These are phyloP conservation scores for Lactifluus hygrophoroides DNA, from an alignment of 768 basidiomycete species.

Conservation along the genomic window DNA sequence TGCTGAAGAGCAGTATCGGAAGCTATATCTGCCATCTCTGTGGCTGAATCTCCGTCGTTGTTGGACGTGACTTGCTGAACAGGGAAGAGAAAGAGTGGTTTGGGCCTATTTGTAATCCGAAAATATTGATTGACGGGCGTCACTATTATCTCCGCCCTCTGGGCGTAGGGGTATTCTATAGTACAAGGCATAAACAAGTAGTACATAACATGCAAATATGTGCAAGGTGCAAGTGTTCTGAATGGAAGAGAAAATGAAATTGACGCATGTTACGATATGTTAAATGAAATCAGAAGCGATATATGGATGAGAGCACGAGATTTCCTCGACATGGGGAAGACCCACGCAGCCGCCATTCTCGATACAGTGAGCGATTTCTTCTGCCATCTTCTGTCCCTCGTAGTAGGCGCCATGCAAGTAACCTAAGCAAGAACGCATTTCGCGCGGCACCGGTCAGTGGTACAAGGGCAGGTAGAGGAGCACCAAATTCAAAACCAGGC, in stretches of 20 bases:
- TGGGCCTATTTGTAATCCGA: slow-evolving; percentile 10
- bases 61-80: too few relatives aligned
- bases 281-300: slow-evolving; percentile 13
- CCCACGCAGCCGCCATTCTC: slow-evolving; percentile 13
- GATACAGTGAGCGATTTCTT: slow-evolving; percentile 26
- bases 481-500: background rate
- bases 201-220: background rate
- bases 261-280: background rate
- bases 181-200: background rate
- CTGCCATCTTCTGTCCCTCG: slow-evolving; percentile 26
- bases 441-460: background rate
- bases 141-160: background rate
- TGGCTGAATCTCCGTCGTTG: background rate
- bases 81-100: background rate
- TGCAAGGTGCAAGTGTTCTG: background rate
- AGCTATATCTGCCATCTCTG: slow-evolving; percentile 28
- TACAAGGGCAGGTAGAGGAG: background rate
- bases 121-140: too few relatives aligned
- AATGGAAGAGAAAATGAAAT: background rate
- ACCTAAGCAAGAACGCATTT: slow-evolving; percentile 16
- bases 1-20: slow-evolving; percentile 35
- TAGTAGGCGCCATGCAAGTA: slow-evolving; percentile 31
- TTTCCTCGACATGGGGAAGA: slow-evolving; percentile 21
- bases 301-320: slow-evolving; percentile 23
- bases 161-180: background rate